Percentiles rank a stretch among this genome's conserved stretches.
These are phyloP conservation scores for Hemileia vastatrix DNA, from an alignment of 1,284 basidiomycete species.

Conservation along the genomic window DNA sequence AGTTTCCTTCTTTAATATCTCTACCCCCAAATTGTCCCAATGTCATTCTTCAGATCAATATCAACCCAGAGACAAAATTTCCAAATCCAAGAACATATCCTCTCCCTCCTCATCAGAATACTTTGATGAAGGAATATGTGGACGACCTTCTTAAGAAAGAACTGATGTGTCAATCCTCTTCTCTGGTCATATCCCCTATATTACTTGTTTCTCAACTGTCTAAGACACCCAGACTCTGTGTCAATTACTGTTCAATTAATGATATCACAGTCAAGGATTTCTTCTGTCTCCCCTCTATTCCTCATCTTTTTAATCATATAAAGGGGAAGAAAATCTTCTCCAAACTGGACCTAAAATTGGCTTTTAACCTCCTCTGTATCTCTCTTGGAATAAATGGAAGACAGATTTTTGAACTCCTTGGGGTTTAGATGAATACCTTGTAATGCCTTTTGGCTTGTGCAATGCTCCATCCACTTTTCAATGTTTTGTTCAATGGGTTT, in stretches of 20 bases:
- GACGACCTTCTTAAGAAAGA: slow-evolving; percentile 5
- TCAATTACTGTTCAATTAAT: slow-evolving; percentile 29
- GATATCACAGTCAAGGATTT: slow-evolving; percentile 6
- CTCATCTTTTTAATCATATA: slow-evolving; percentile 1
- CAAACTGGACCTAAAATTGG: slow-evolving; percentile 11
- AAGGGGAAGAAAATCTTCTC: slow-evolving; percentile 9
- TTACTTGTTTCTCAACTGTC: not conserved
- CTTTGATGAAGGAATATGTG: not conserved
- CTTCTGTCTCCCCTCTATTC: not conserved
- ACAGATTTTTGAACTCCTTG: slow-evolving; percentile 12
- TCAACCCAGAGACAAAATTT: not conserved
- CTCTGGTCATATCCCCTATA: not conserved
- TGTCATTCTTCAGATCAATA: slow-evolving; percentile 4
- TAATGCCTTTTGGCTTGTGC: slow-evolving; percentile 9
- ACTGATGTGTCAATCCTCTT: slow-evolving; percentile 9
- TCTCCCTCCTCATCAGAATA: not conserved
- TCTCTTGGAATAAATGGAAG: slow-evolving; percentile 1
- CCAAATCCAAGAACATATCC: slow-evolving; percentile 1
- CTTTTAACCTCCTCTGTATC: slow-evolving; percentile 13
- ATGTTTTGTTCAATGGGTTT: slow-evolving; percentile 5
- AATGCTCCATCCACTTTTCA: slow-evolving; percentile 12
- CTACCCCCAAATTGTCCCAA: not conserved
- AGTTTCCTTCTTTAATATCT: not conserved
- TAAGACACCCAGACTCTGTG: slow-evolving; percentile 5
- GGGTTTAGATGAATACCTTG: slow-evolving; percentile 4